Evolutionary conservation across 768 basidiomycete species (phyloP), one percentile per base, ranked within the genome.

Genomic region (Russula vinacea): DNA sequence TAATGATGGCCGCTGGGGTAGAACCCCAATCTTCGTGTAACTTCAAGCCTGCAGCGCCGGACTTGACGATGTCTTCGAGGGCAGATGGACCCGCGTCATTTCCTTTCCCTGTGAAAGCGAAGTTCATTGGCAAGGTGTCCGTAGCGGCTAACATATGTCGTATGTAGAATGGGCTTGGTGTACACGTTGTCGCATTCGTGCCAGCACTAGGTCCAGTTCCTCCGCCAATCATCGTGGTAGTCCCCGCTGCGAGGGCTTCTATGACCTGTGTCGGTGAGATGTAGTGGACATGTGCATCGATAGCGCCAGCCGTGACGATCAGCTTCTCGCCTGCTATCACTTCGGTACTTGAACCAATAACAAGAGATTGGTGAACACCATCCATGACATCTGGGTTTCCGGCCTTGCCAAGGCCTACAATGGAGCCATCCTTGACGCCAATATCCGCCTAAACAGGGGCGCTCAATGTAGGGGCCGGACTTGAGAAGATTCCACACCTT

Each of bases 11-110:
- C 19, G 84, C 84, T 0, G 97, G 97, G 1, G 94, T 95, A 22
- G 84, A 81, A 2, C 96, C 96, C 96, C 96, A 98, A 74, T 98
- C 96, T 74, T 98, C 97, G 70, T 99, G 97, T 63, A 99, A 76
- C 77, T 99, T 99, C 69, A 98, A 74, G 1, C 97, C 97, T 16
- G 81, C 84, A 1, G 92, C 93, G 11, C 95, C 95, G 14, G 92
- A 92, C 63, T 79, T 78, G 29, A 96, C 80, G 60, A 94, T 80
- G 63, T 97, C 95, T 73, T 86, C 87, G 58, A 98, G 73, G 4
- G 90, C 88, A 2, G 69, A 78, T 11, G 81, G 78, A 0, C 88
- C 93, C 0, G 90, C 83, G 71, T 99, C 97, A 68, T 98, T 98
- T 0, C 95, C 97, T 75, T 97, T 98, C 16, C 95, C 96, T 1